These are phyloP conservation scores for Fusarium euwallaceae DNA, from an alignment of 2,329 filamentous ascomycete species.

Conservation along the genomic window DNA sequence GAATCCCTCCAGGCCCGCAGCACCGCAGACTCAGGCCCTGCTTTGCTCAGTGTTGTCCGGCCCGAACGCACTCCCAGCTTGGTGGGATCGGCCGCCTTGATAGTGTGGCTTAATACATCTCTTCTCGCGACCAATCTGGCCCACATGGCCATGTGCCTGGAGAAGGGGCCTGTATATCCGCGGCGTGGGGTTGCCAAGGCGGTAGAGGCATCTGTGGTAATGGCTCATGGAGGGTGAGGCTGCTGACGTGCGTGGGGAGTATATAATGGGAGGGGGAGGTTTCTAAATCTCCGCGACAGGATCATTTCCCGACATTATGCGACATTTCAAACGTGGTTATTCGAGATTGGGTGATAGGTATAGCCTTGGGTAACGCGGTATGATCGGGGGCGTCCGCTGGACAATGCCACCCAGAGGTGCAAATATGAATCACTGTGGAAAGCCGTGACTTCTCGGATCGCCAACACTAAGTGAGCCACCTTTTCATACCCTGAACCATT, in stretches of 20 bases:
- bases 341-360: background rate
- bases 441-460: background rate
- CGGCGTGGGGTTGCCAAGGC: conserved; percentile 7
- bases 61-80: background rate
- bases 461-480: background rate
- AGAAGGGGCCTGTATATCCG: conserved; percentile 7
- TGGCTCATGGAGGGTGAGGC: background rate
- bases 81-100: background rate
- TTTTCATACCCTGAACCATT: background rate
- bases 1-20: background rate
- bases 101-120: background rate
- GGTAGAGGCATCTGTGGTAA: conserved; percentile 8
- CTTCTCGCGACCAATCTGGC: conserved; percentile 4
- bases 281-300: background rate
- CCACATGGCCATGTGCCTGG: conserved; percentile 2
- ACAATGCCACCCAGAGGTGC: background rate
- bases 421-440: background rate
- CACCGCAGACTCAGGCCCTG: background rate
- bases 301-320: background rate
- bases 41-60: background rate
- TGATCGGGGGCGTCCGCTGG: background rate
- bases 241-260: background rate
- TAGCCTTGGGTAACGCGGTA: background rate
- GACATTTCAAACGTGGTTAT: background rate
- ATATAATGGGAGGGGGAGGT: background rate